These are phyloP conservation scores for Cylindrotheca closterium DNA, from an alignment of 108 stramenopile genomes.

Conservation along the genomic window DNA sequence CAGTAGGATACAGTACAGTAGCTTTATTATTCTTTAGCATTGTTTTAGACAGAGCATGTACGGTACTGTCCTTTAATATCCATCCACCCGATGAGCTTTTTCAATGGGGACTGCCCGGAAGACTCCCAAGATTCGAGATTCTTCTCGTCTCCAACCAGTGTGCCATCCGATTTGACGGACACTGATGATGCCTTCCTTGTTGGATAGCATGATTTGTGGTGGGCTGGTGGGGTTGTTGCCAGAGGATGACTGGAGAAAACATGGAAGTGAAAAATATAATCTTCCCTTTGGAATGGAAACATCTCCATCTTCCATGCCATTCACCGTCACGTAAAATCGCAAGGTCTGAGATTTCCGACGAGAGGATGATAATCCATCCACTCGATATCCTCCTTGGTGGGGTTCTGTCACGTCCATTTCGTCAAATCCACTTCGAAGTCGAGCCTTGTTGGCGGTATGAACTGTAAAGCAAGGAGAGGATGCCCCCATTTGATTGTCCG, in stretches of 20 bases:
- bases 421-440: slow-evolving; percentile 67
- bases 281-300: slow-evolving; percentile 59
- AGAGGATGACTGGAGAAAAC: too few relatives aligned
- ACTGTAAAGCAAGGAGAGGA: slow-evolving; percentile 34
- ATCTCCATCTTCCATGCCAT: slow-evolving; percentile 55
- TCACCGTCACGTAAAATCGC: slow-evolving; percentile 56
- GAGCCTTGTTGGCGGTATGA: slow-evolving; percentile 40
- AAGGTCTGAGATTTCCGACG: slow-evolving; percentile 39
- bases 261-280: slow-evolving; percentile 75
- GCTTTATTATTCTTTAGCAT: background rate
- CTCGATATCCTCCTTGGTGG: slow-evolving; percentile 57
- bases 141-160: slow-evolving; percentile 79
- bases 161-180: slow-evolving; percentile 83
- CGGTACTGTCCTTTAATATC: background rate
- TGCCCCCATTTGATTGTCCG: slow-evolving; percentile 44
- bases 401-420: slow-evolving; percentile 53
- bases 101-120: slow-evolving; percentile 59
- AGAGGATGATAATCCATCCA: too few relatives aligned
- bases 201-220: slow-evolving; percentile 33
- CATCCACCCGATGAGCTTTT: slow-evolving; percentile 21
- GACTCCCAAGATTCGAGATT: slow-evolving; percentile 66
- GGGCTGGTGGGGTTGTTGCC: slow-evolving; percentile 27
- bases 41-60: background rate
- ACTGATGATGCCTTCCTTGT: slow-evolving; percentile 65
- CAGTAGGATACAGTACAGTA: too few relatives aligned